Base-by-base conservation (phyloP, 2,329 filamentous ascomycete species). In the Didymella pinodella region DNA sequence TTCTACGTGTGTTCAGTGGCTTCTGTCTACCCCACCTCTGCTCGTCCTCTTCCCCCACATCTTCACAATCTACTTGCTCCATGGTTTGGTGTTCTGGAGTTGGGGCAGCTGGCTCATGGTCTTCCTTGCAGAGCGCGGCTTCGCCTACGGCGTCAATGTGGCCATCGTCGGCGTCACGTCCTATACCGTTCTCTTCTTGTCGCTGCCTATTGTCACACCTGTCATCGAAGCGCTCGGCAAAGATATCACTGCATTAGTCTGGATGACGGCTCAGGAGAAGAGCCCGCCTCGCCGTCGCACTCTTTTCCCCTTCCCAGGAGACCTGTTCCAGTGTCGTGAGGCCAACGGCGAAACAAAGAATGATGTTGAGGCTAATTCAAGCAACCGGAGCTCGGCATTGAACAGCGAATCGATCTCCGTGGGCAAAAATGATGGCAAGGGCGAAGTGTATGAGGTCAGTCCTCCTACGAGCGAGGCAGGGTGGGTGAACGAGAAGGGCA, bases 11-110 rank as follows among this genome's bases (percentile, higher is more conserved):
- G 62, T 80, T 1, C 81, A 83, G 62, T 79, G 75, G 65, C 59
- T 80, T 10, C 69, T 83, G 2, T 79, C 78, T 3, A 68, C 74
- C 4, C 76, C 72, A 22, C 47, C 77, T 22, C 71, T 82, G 28
- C 74, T 79, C 6, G 69, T 75, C 44, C 66, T 82, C 18, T 82
- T 82, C 66, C 81, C 80, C 5, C 81, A 83, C 65, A 79, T 82
- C 63, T 82, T 82, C 67, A 82, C 79, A 36, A 80, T 83, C 53
- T 83, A 83, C 62, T 76, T 83, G 7, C 72, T 82, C 48, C 81
- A 83, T 62, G 81, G 81, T 36, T 51, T 83, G 67, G 58, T 84
- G 67, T 73, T 85, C 80, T 79, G 77, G 77, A 73, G 65, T 46
- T 75, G 76, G 61, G 77, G 77, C 22, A 69, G 70, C 29, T 79